phyloP scores from a whole-genome alignment of 345 rosid species.

The Hypericum androsaemum region DNA sequence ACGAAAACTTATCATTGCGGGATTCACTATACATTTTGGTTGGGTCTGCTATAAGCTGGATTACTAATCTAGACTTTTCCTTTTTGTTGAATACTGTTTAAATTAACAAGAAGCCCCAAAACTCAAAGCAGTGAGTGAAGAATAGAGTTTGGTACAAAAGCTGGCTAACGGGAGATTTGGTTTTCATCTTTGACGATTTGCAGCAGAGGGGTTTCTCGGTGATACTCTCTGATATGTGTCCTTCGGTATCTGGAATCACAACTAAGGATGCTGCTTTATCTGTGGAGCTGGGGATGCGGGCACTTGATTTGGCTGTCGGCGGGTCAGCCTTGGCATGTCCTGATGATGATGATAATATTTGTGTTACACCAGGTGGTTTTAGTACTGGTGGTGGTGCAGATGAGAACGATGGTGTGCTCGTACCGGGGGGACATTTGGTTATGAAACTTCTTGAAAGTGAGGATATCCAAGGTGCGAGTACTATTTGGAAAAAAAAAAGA shows the following conservation, averaged over 20 bases:
- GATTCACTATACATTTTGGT: too few relatives aligned
- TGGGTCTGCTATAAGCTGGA: too few relatives aligned
- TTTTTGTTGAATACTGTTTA: too few relatives aligned
- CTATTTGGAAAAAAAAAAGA: neutral
- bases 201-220: constrained; percentile 76
- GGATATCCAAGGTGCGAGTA: constrained; percentile 55
- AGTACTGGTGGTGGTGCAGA: constrained; percentile 16
- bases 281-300: constrained; percentile 77
- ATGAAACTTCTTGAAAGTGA: constrained; percentile 89
- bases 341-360: constrained; percentile 17
- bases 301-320: constrained; percentile 78
- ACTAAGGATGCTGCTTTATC: constrained; percentile 78
- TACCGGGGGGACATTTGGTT: constrained; percentile 66
- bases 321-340: constrained; percentile 26
- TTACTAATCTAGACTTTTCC: too few relatives aligned
- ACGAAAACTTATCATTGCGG: too few relatives aligned
- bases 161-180: neutral
- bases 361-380: constrained; percentile 6
- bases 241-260: constrained; percentile 72
- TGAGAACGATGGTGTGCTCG: constrained; percentile 45
- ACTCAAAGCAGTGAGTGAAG: too few relatives aligned
- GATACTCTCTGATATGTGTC: constrained; percentile 89
- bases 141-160: too few relatives aligned
- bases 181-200: constrained; percentile 16
- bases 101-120: too few relatives aligned